Evolutionary conservation across 192 early-diverging fungal species (phyloP).

Genomic region (Obelidium mucronatum): DNA sequence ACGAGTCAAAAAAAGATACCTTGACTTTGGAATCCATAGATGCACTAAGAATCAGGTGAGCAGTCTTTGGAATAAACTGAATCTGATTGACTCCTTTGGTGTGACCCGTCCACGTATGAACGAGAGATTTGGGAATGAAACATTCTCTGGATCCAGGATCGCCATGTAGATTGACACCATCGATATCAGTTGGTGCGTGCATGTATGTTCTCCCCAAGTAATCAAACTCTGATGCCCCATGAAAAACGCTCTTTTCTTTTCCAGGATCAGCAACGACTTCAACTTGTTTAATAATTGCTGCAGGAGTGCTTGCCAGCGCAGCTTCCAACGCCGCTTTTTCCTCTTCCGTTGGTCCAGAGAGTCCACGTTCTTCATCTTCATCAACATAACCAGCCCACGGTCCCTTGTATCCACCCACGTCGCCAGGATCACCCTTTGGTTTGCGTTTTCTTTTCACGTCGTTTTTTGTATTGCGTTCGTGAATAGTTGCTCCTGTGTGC

Average conservation of each 20-base stretch:
- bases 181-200: conserved; percentile 91
- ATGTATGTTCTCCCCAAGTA: conserved; percentile 97
- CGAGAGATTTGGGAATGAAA: conserved; percentile 83
- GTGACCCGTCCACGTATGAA: conserved; percentile 95
- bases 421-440: conserved; percentile 75
- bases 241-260: conserved; percentile 84
- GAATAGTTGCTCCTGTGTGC: conserved; percentile 59
- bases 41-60: conserved; percentile 87
- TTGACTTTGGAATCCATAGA: conserved; percentile 97
- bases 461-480: conserved; percentile 53
- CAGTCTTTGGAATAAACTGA: conserved; percentile 87
- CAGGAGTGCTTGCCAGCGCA: conserved; percentile 19
- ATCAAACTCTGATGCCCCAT: conserved; percentile 86
- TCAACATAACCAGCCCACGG: conserved; percentile 96
- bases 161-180: conserved; percentile 71
- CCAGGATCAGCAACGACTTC: conserved; percentile 50
- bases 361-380: conserved; percentile 64
- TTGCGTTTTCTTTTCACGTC: conserved; percentile 71
- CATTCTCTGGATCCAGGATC: conserved; percentile 80
- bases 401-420: conserved; percentile 84
- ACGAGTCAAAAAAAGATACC: conserved; percentile 37
- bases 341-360: conserved; percentile 54
- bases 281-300: conserved; percentile 33
- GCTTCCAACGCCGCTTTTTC: conserved; percentile 53
- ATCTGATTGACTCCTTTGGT: conserved; percentile 91